A percentile compares a stretch with the other conserved stretches of the same genome.
phyloP scores from a whole-genome alignment of 768 basidiomycete genomes.

The Lentinus brumalis region DNA sequence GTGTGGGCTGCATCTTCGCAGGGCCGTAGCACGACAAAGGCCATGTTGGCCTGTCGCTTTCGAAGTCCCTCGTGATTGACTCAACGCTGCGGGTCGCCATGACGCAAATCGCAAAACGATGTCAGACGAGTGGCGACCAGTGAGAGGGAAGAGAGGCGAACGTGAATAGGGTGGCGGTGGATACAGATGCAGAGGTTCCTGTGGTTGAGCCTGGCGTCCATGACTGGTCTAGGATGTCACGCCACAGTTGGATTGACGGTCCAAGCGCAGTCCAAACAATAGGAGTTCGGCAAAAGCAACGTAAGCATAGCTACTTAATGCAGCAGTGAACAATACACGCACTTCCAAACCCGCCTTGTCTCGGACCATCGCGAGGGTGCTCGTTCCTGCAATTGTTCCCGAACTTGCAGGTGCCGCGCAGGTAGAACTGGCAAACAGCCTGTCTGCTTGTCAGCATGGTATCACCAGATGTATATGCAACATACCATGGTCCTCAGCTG shows the following conservation, averaged over 20 bases:
- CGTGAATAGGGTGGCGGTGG: conserved; percentile 23
- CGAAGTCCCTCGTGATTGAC: conserved; percentile 64
- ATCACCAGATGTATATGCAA: too few relatives aligned
- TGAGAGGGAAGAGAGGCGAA: conserved; percentile 23
- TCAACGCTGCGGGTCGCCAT: conserved; percentile 51
- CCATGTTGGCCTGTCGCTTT: conserved; percentile 73
- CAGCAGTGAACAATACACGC: conserved; percentile 26
- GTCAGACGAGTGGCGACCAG: background rate
- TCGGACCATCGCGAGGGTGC: conserved; percentile 47
- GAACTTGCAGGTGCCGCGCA: conserved; percentile 67
- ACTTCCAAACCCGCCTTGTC: conserved; percentile 52
- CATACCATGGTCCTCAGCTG: too few relatives aligned
- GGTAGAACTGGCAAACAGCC: conserved; percentile 63
- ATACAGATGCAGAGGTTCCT: conserved; percentile 8
- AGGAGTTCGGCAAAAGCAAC: conserved; percentile 16
- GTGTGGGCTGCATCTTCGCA: conserved; percentile 68
- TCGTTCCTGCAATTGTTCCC: conserved; percentile 68
- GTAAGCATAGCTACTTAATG: too few relatives aligned
- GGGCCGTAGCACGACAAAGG: conserved; percentile 79
- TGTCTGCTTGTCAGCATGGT: conserved; percentile 22
- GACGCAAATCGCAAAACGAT: background rate
- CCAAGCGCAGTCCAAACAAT: background rate
- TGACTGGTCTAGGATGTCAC: conserved; percentile 21
- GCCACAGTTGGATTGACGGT: background rate
- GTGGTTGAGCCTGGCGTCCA: conserved; percentile 11